Conservation (phyloP, 1,139 yeast genomes). For the Nadsonia commutata region DNA sequence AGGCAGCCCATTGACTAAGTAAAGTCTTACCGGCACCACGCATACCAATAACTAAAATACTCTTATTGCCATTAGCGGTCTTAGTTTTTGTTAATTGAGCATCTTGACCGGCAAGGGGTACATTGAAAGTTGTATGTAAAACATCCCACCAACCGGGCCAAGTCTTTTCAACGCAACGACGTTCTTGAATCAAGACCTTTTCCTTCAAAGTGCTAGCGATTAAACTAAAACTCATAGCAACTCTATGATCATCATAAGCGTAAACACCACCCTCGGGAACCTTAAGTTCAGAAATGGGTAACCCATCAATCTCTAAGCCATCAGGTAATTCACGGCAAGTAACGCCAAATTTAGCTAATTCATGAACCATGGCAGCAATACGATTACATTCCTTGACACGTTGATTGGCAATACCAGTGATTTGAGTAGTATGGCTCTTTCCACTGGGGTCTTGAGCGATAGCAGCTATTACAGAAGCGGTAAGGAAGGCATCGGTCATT, state of each 20-base stretch:
- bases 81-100: constrained; percentile 4
- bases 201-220: constrained; percentile 45
- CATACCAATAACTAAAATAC: constrained; percentile 87
- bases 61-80: constrained; percentile 26
- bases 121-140: constrained; percentile 53
- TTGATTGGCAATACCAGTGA: constrained; percentile 94
- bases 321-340: constrained; percentile 72
- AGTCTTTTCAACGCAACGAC: constrained; percentile 89
- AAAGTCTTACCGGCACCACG: constrained; percentile 96
- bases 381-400: constrained; percentile 96
- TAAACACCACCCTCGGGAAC: constrained; percentile 40
- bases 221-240: constrained; percentile 92
- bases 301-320: constrained; percentile 62
- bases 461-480: constrained; percentile 95
- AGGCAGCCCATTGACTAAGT: constrained; percentile 67
- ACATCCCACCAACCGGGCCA: constrained; percentile 99
- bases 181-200: constrained; percentile 60
- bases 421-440: constrained; percentile 40
- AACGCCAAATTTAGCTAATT: constrained; percentile 84
- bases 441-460: constrained; percentile 38
- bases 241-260: constrained; percentile 92
- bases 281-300: constrained; percentile 29
- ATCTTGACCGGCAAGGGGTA: constrained; percentile 42
- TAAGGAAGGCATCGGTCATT: constrained; percentile 96
- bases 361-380: constrained; percentile 85